Base-by-base conservation (phyloP, 1,139 yeast genomes). In the Protomyces macrosporus region DNA sequence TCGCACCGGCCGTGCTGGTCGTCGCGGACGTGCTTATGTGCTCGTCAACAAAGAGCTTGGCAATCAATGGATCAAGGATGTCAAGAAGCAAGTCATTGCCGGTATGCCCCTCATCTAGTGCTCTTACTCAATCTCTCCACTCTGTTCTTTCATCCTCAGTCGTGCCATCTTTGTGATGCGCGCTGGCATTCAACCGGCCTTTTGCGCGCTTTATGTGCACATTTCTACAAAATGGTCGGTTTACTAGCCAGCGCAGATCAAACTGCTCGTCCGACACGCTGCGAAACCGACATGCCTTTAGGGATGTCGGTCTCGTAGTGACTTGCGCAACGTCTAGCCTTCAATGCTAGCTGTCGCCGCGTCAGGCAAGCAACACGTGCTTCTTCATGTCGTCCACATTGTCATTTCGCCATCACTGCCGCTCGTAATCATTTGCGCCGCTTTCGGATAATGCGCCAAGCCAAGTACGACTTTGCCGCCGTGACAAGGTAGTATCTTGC, bases 1-100 rank as follows among this genome's bases (percentile, higher is more conserved):
- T 1, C 82, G 98, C 75, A 93, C 98, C 0, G 98, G 97, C 4
- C 79, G 98, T 72, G 87, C 90, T 87, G 88, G 87, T 62, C 90
- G 88, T 72, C 81, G 87, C 53, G 98, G 98, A 16, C 81, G 97
- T 67, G 97, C 89, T 1, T 86, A 90, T 70, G 78, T 91, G 70
- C 84, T 91, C 65, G 81, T 82, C 45, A 87, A 86, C 70, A 84
- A 85, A 68, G 86, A 88, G 58, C 73, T 77, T 39, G 85, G 86
- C 70, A 66, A 57, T 34, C 81, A 88, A 6, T 90, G 96, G 93
- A 86, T 91, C 36, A 86, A 86, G 71, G 96, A 95, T 3, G 78
- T 91, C 55, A 91, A 52, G 33, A 23, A 51, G 30, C 6, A 51
- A 16, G 53, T 55, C 23, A 52, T 58, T 42, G n/a, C 42, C 10